These are phyloP conservation scores for Malania oleifera DNA, from an alignment of 164 flowering plant species.

Conservation along the genomic window DNA sequence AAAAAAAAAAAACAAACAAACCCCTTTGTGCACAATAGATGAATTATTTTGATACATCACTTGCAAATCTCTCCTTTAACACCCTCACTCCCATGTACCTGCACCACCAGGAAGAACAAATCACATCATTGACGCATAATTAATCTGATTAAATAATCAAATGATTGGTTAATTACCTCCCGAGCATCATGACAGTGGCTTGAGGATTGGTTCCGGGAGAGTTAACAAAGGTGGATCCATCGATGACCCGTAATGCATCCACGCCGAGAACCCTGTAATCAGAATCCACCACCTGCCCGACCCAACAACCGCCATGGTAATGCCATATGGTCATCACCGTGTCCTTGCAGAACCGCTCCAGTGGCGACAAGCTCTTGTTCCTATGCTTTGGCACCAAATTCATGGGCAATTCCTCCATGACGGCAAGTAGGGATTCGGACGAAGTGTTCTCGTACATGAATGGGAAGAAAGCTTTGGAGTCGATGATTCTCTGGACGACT, in stretches of 20 bases:
- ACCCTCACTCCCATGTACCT: slow-evolving; percentile 47
- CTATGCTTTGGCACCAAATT: background rate
- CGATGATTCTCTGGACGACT: background rate
- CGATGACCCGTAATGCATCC: slow-evolving; percentile 2
- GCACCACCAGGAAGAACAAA: too few relatives aligned
- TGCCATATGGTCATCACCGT: too few relatives aligned
- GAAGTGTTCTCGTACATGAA: background rate
- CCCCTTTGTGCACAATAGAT: too few relatives aligned
- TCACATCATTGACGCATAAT: too few relatives aligned
- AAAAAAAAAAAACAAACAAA: too few relatives aligned
- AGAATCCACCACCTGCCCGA: background rate
- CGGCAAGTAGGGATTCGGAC: background rate
- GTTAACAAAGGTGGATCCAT: slow-evolving; percentile 3
- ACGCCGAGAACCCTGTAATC: background rate
- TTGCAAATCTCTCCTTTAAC: slow-evolving; percentile 26
- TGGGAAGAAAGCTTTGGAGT: background rate
- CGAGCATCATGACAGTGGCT: slow-evolving; percentile 4
- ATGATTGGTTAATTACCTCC: too few relatives aligned
- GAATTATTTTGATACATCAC: slow-evolving; percentile 1
- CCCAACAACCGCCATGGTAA: slow-evolving; percentile 5
- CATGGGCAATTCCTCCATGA: background rate
- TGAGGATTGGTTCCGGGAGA: slow-evolving; percentile 7
- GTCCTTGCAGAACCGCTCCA: slow-evolving; percentile 6
- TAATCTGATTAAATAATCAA: too few relatives aligned
- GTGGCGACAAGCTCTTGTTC: background rate